A percentile compares a stretch with the other conserved stretches of the same genome.
Evolutionary conservation across 768 basidiomycete genomes (phyloP).

Genomic region (Paxillus ammoniavirescens): DNA sequence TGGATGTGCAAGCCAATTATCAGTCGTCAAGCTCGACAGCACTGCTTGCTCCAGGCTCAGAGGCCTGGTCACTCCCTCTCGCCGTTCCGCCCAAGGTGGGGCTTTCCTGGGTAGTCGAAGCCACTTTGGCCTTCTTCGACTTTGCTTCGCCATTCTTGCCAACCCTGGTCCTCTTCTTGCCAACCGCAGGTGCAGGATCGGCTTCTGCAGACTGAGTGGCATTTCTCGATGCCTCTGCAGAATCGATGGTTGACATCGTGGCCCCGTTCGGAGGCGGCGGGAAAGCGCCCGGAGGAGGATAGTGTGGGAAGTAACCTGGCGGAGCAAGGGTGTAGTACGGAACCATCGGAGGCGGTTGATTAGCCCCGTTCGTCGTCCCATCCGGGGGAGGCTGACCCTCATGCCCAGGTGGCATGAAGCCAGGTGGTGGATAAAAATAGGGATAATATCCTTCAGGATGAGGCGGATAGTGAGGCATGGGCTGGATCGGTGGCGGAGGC

Average conservation of each 20-base stretch:
- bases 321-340: slow-evolving; percentile 39
- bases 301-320: slow-evolving; percentile 40
- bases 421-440: slow-evolving; percentile 42
- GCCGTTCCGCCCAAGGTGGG: slow-evolving; percentile 23
- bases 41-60: slow-evolving; percentile 24
- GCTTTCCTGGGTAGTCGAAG: slow-evolving; percentile 9
- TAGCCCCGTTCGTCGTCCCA: slow-evolving; percentile 25
- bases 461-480: slow-evolving; percentile 31
- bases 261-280: slow-evolving; percentile 30
- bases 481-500: slow-evolving; percentile 22
- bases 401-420: slow-evolving; percentile 37
- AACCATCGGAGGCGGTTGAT: slow-evolving; percentile 30
- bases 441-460: slow-evolving; percentile 45
- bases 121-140: slow-evolving; percentile 32
- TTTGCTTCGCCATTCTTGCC: slow-evolving; percentile 31
- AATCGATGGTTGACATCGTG: slow-evolving; percentile 24
- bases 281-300: slow-evolving; percentile 29
- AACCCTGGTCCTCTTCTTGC: slow-evolving; percentile 29
- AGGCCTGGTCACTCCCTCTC: slow-evolving; percentile 26
- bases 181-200: slow-evolving; percentile 15
- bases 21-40: slow-evolving; percentile 24
- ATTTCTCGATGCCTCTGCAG: slow-evolving; percentile 25
- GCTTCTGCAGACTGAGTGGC: slow-evolving; percentile 14
- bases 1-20: slow-evolving; percentile 6
- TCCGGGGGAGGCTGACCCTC: slow-evolving; percentile 36